Percentiles rank a stretch among this genome's conserved stretches.
phyloP scores from a whole-genome alignment of 257 asterid genomes.

The Henckelia pumila region DNA sequence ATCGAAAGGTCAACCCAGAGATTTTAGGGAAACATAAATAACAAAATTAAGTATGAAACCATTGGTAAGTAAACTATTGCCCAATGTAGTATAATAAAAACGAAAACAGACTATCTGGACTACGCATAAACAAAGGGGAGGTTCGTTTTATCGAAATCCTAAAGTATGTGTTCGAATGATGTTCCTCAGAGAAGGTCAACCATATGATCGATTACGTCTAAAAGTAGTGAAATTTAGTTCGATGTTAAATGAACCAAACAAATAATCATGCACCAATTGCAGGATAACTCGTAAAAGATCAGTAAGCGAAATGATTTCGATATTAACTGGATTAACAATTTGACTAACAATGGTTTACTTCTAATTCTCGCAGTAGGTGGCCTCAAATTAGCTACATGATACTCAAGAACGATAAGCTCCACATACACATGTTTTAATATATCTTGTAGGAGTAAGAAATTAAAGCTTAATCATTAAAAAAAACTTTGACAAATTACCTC shows the following conservation, averaged over 20 bases:
- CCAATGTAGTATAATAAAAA: conserved; percentile 14
- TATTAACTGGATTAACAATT: too few relatives aligned
- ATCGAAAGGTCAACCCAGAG: conserved; percentile 2
- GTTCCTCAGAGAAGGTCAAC: not conserved
- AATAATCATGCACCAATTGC: not conserved
- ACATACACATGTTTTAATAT: not conserved
- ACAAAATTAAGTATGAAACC: too few relatives aligned
- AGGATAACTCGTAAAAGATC: not conserved
- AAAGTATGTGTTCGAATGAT: not conserved
- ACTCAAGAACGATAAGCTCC: not conserved
- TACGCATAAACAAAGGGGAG: not conserved
- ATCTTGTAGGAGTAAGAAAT: not conserved
- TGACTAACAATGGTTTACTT: too few relatives aligned
- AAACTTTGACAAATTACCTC: conserved; percentile 45
- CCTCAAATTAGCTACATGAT: not conserved
- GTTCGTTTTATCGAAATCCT: not conserved
- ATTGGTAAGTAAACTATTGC: not conserved
- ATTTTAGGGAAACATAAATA: not conserved
- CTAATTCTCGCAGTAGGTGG: too few relatives aligned
- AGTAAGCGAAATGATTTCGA: too few relatives aligned
- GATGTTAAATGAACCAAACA: not conserved
- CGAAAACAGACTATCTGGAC: not conserved
- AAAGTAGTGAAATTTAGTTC: not conserved
- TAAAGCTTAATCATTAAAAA: not conserved
- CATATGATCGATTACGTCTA: not conserved